Evolutionary conservation across 139 green algal genomes (phyloP), one percentile per base, ranked within the genome.

Genomic region (Pycnococcus provasolii): DNA sequence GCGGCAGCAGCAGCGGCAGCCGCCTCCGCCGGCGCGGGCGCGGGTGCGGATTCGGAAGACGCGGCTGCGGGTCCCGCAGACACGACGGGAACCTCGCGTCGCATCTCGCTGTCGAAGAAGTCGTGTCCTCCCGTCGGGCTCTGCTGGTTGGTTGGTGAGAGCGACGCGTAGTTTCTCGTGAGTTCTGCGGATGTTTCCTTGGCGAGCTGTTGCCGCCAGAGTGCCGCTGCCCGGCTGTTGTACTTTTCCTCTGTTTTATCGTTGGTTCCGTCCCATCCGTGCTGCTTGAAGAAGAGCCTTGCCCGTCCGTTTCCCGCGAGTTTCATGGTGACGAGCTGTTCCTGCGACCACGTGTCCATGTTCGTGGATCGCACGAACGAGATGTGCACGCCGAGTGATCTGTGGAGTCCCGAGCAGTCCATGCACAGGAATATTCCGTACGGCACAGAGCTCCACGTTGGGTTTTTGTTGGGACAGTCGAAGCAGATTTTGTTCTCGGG

Each of bases 401-500:
- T 78, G 74, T 99, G 93, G 37, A 95, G 81, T 26, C 93, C 90
- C 0, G 88, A 87, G 74, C 93, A 99, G 40, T 88, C 85, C 0
- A 99, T 77, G 77, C 93, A 99, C 47, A 99, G 91, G 78, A 95
- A 96, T 1, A 96, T 86, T 45, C 91, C 93, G 76, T 96, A 97
- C 0, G 89, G 89, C 2, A 96, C 87, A 0, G 81, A 91, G 0
- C 89, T 83, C 93, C 93, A 99, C 4, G 88, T 96, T 0, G 93
- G 92, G 62, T 96, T 98, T 66, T 92, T 94, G 4, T 82, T 83
- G 3, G 89, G 85, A 74, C 93, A 99, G 66, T 99, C 93, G 63
- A 97, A 96, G 79, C 93, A 98, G 2, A 90, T 77, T 82, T 91
- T 94, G 77, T 96, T 96, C 51, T 95, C 90, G 2, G 86, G 76